Conservation (phyloP, 129 eudicot genomes). For the Kitagawia praeruptora region DNA sequence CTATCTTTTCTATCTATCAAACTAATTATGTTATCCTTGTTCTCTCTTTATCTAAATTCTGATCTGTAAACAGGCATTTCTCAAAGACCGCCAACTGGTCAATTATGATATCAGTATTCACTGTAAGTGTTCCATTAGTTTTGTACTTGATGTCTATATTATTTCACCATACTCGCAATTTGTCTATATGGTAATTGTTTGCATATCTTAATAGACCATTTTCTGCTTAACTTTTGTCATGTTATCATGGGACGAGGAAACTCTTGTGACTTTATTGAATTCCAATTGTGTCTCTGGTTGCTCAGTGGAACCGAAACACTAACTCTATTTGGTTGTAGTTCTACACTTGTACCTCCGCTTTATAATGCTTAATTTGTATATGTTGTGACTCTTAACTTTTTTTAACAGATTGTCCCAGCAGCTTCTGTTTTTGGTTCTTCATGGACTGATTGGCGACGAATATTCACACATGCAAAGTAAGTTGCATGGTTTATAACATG, state of each 20-base stretch:
- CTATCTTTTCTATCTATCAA: background rate
- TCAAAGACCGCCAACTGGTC: conserved; percentile 72
- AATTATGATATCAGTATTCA: conserved; percentile 76
- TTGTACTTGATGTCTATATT: background rate
- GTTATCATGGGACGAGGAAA: background rate
- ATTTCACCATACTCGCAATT: background rate
- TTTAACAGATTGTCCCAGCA: conserved; percentile 69
- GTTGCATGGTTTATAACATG: conserved; percentile 1
- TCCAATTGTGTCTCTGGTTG: background rate
- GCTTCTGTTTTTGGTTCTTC: conserved; percentile 82
- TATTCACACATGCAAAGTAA: conserved; percentile 75
- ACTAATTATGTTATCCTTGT: background rate
- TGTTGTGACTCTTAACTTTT: background rate
- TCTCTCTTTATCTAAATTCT: background rate
- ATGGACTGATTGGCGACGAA: conserved; percentile 74
- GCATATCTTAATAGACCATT: background rate
- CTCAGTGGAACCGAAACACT: background rate
- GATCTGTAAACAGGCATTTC: conserved; percentile 38
- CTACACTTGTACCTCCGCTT: background rate
- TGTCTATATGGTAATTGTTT: background rate
- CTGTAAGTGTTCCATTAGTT: conserved; percentile 42
- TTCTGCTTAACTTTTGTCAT: background rate
- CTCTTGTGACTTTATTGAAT: background rate
- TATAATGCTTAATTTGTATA: background rate
- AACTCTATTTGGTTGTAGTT: background rate